Evolutionary conservation across 1,284 basidiomycete species (phyloP), one percentile per base, ranked within the genome.

Genomic region (Microbotryum lychnidis-dioicae): DNA sequence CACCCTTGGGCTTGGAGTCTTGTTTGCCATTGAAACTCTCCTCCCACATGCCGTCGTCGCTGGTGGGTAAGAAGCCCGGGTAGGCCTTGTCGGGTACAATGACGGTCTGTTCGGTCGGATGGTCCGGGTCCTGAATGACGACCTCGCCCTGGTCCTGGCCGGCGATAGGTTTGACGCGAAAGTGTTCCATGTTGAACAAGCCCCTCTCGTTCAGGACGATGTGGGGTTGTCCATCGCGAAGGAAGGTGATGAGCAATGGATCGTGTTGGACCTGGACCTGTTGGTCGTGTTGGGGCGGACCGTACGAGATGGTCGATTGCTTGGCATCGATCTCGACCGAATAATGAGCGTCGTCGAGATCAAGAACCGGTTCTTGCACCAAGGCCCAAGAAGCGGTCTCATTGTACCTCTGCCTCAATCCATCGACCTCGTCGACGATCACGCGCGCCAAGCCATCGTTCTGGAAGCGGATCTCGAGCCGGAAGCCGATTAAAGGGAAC

Each of bases 181-280:
- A 97, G 76, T 98, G 96, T 74, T 99, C 96, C 90, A 98, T 92
- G 73, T 98, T 92, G 69, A 99, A 79, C 31, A 99, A 80, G 1
- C 88, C 87, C 49, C 86, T 82, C 12, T 90, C 91, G 72, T 99
- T 99, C 57, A 98, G 77, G 4, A 93, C 84, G 59, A 97, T 81
- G 72, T 96, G 87, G 61, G 87, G 85, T 27, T 73, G 62, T 5
- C 88, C 90, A 62, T 84, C 80, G 47, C 86, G 82, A 52, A 83
- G 77, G 67, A 94, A 79, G 4, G 82, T 81, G 55, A 96, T 79
- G 68, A 81, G 82, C 69, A 96, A 77, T 2, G 91, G 91, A 47
- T 82, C 78, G 73, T 87, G 89, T 53, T 80, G 74, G 58, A 96
- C 82, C 7, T 81, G 78, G 44, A 89, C 79, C 42, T 72, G 76